Conservation (phyloP, 768 basidiomycete species). For the Lentinus brumalis region DNA sequence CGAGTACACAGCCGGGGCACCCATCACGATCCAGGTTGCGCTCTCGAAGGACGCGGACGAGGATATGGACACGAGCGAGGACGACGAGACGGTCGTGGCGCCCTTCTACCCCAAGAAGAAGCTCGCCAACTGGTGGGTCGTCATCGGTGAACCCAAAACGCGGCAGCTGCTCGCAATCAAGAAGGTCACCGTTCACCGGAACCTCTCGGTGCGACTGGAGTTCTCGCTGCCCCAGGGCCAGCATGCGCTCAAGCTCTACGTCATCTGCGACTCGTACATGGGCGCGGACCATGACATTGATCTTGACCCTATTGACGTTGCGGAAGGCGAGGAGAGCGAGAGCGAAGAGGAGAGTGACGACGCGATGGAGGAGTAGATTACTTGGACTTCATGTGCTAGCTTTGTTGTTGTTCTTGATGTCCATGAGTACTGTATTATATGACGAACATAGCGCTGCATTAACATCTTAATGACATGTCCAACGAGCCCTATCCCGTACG, state of each 20-base stretch:
- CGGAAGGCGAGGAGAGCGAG: constrained; percentile 87
- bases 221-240: constrained; percentile 85
- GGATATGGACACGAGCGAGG: constrained; percentile 59
- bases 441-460: background rate
- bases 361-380: constrained; percentile 54
- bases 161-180: constrained; percentile 84
- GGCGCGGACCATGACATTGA: constrained; percentile 93
- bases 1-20: constrained; percentile 82
- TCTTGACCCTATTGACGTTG: constrained; percentile 81
- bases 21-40: constrained; percentile 78
- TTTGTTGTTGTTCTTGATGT: background rate
- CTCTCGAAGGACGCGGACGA: constrained; percentile 74
- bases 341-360: constrained; percentile 71
- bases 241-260: constrained; percentile 81
- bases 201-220: constrained; percentile 83
- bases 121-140: constrained; percentile 97
- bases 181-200: constrained; percentile 79
- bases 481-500: too few relatives aligned
- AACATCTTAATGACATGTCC: too few relatives aligned
- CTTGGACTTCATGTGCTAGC: background rate
- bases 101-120: constrained; percentile 92
- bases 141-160: constrained; percentile 82
- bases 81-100: constrained; percentile 86
- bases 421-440: background rate
- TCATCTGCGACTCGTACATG: constrained; percentile 91